Percentiles rank a stretch among this genome's conserved stretches.
phyloP scores from a whole-genome alignment of 345 rosid species.

The Moringa oleifera region DNA sequence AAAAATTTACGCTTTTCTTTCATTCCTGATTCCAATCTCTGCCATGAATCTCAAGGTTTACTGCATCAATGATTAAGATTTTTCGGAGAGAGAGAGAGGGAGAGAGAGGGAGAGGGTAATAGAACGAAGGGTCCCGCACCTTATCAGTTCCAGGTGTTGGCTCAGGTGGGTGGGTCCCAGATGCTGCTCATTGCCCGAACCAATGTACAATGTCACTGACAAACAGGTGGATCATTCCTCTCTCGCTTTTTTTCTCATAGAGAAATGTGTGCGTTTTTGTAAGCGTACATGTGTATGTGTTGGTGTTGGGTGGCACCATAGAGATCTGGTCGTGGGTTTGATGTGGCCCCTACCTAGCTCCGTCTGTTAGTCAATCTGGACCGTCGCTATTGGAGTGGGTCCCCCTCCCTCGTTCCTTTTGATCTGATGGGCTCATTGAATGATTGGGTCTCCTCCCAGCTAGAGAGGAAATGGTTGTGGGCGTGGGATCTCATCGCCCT shows the following conservation, averaged over 20 bases:
- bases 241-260: background rate
- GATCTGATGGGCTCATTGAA: background rate
- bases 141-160: conserved; percentile 69
- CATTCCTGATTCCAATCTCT: conserved; percentile 20
- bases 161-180: conserved; percentile 59
- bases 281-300: background rate
- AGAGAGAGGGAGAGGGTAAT: too few species aligned
- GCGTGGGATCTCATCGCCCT: too few species aligned
- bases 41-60: conserved; percentile 35
- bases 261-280: too few species aligned
- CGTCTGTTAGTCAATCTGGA: too few species aligned
- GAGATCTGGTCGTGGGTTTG: background rate
- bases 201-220: conserved; percentile 63
- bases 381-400: background rate
- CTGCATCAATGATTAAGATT: conserved; percentile 48
- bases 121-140: conserved; percentile 30
- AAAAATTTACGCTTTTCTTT: background rate
- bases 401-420: too few species aligned
- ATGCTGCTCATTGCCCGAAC: conserved; percentile 59
- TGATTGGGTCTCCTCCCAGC: too few species aligned
- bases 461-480: too few species aligned
- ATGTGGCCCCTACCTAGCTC: background rate
- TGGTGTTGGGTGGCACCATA: background rate
- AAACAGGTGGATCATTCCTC: conserved; percentile 71
- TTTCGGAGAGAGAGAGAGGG: conserved; percentile 1